phyloP scores from a whole-genome alignment of 2,329 filamentous ascomycete species.

The Neoarthrinium moseri region DNA sequence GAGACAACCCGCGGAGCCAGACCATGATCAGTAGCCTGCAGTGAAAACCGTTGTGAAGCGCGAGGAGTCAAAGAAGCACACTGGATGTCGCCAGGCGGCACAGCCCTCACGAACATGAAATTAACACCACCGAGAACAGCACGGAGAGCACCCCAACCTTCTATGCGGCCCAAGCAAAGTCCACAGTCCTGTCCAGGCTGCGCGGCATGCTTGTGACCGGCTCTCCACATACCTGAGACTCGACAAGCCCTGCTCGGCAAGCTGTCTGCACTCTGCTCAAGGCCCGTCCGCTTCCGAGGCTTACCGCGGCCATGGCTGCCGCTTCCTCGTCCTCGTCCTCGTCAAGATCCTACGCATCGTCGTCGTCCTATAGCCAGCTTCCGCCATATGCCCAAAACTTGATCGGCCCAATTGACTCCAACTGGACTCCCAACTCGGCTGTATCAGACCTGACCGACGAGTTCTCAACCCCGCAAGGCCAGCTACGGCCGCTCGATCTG shows the following conservation, averaged over 20 bases:
- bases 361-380: slow-evolving; percentile 44
- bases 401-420: slow-evolving; percentile 42
- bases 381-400: slow-evolving; percentile 38
- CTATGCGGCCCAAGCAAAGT: too few relatives aligned
- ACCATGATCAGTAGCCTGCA: background rate
- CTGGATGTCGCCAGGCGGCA: too few relatives aligned
- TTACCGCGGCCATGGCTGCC: slow-evolving; percentile 9
- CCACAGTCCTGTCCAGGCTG: too few relatives aligned
- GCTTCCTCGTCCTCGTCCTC: slow-evolving; percentile 29
- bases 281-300: background rate
- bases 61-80: too few relatives aligned
- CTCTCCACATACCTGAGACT: too few relatives aligned
- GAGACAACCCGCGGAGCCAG: background rate
- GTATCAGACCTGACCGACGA: slow-evolving; percentile 39
- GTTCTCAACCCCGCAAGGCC: slow-evolving; percentile 37
- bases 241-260: background rate
- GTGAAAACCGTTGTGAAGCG: background rate
- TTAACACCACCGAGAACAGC: too few relatives aligned
- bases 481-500: slow-evolving; percentile 46
- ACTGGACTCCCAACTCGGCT: slow-evolving; percentile 47
- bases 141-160: too few relatives aligned
- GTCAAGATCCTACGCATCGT: slow-evolving; percentile 46
- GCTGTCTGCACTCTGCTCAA: background rate
- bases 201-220: too few relatives aligned
- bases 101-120: too few relatives aligned